A percentile compares a stretch with the other conserved stretches of the same genome.
These are phyloP conservation scores for Chlorophyllum brunneum DNA, from an alignment of 768 basidiomycete genomes.

Conservation along the genomic window DNA sequence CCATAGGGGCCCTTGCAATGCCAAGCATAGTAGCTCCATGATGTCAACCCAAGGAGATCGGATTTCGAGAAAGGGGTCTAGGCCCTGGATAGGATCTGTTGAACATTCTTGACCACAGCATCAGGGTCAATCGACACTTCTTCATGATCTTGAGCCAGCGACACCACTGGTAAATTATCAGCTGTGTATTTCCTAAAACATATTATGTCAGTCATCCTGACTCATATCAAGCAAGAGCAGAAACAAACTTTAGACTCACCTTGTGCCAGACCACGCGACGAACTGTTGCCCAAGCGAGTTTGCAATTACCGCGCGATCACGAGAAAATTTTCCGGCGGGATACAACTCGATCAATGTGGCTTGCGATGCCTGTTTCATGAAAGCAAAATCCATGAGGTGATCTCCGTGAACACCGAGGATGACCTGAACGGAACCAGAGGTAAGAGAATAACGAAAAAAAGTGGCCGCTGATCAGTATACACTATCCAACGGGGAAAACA, in stretches of 20 bases:
- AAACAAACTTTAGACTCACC: slow-evolving; percentile 23
- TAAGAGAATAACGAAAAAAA: neutral
- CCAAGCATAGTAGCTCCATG: no score
- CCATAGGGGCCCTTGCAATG: no score
- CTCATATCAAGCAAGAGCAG: neutral
- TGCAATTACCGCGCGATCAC: slow-evolving; percentile 58
- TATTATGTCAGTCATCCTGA: no score
- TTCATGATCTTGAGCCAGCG: slow-evolving; percentile 12
- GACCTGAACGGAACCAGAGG: slow-evolving; percentile 35
- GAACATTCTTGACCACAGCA: slow-evolving; percentile 38
- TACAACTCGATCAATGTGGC: slow-evolving; percentile 78
- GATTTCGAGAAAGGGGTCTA: neutral
- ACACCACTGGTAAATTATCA: slow-evolving; percentile 30
- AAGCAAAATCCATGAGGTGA: slow-evolving; percentile 65
- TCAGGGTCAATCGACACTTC: slow-evolving; percentile 34
- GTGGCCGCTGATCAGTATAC: no score
- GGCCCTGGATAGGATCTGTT: slow-evolving; percentile 17
- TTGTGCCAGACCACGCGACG: slow-evolving; percentile 50
- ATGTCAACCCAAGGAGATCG: no score
- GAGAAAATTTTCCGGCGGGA: slow-evolving; percentile 59
- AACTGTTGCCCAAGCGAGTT: slow-evolving; percentile 52
- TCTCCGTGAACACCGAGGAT: slow-evolving; percentile 57
- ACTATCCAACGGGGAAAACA: neutral
- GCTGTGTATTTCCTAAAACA: slow-evolving; percentile 31
- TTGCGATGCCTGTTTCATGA: slow-evolving; percentile 57